These are phyloP conservation scores for Penicillium cosmopolitanum DNA, from an alignment of 495 filamentous ascomycete species.

Conservation along the genomic window DNA sequence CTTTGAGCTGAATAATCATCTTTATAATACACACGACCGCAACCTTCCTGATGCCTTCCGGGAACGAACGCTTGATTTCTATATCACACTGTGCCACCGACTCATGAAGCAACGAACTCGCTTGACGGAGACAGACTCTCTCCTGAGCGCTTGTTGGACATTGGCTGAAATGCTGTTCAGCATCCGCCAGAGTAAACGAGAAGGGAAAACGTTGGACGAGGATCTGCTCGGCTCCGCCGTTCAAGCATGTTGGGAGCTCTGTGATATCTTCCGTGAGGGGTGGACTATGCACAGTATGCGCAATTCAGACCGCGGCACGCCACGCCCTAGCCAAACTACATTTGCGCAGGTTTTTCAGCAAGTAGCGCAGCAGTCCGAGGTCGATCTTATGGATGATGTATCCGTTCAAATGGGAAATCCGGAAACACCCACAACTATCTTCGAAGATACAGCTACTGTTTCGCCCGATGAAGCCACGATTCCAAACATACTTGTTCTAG, in stretches of 20 bases:
- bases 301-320: constrained; percentile 84
- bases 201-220: constrained; percentile 74
- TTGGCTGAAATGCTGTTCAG: constrained; percentile 94
- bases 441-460: constrained; percentile 78
- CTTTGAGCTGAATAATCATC: constrained; percentile 93
- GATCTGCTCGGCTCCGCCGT: constrained; percentile 84
- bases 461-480: constrained; percentile 77
- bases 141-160: constrained; percentile 86
- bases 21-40: constrained; percentile 89
- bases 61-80: constrained; percentile 89
- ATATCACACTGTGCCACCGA: constrained; percentile 88
- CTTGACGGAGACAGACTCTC: constrained; percentile 74
- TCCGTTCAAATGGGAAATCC: constrained; percentile 55
- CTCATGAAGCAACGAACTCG: constrained; percentile 89
- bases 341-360: constrained; percentile 61
- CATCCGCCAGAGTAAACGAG: constrained; percentile 78
- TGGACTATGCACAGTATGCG: constrained; percentile 89
- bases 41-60: constrained; percentile 85
- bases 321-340: constrained; percentile 75
- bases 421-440: constrained; percentile 91
- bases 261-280: constrained; percentile 89
- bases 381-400: constrained; percentile 36
- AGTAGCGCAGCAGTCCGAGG: constrained; percentile 40
- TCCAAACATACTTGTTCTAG: constrained; percentile 85
- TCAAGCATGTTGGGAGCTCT: constrained; percentile 93